Evolutionary conservation across 2,329 filamentous ascomycete species (phyloP), one percentile per base, ranked within the genome.

Genomic region (Alternaria sp.): DNA sequence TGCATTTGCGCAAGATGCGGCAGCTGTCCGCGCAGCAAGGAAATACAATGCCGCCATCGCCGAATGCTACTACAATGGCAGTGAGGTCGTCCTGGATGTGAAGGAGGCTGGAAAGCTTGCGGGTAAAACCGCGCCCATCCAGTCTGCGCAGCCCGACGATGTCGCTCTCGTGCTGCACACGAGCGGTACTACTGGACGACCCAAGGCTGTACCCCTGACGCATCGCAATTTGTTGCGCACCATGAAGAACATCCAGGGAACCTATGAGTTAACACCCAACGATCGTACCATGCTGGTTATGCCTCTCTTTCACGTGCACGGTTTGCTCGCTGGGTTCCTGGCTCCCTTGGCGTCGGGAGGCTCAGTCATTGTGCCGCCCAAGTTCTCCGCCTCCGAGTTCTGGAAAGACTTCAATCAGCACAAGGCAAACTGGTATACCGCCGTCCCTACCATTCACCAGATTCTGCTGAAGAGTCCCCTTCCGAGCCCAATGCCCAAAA

Each of bases 391-490:
- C 9, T 86, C 87, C 1, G 89, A 92, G 20, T 97, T 97, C 81
- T 97, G 93, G 93, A 78, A 80, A 25, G 90, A 95, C 77, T 95
- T 95, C 72, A 84, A 84, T 67, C 82, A 85, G 6, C 85, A 93
- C 81, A 84, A 88, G 66, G 93, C 92, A 27, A 97, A 92, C 77
- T 97, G 93, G 93, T 97, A 95, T 81, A 95, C 92, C 0, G 93
- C 93, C 1, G 93, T 95, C n/a, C 93, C 93, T 1, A 96, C 93
- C 0, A 96, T 97, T 75, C 93, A 96, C 79, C 92, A 95, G 75
- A 94, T 97, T 71, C 84, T 97, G 4, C 87, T 97, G 60, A 92
- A 90, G 80, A 89, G 86, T 68, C 88, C 90, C 7, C 78, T 86
- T 3, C 93, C 92, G 5, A 85, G 76, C 57, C 89, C 90, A 1